phyloP scores from a whole-genome alignment of 345 rosid species.

The Turritis glabra region DNA sequence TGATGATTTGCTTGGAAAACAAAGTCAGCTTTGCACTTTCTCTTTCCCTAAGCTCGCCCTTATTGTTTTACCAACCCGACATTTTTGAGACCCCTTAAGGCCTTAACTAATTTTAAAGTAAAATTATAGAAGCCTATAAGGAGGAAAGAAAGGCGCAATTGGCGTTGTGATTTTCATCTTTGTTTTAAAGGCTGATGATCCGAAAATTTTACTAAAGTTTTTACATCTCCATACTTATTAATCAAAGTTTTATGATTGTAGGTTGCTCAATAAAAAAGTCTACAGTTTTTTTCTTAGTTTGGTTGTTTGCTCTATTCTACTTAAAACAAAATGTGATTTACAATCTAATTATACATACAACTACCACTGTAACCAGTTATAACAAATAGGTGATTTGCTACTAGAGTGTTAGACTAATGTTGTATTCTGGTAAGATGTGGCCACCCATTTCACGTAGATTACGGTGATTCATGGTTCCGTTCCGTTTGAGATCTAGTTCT shows the following conservation, averaged over 20 bases:
- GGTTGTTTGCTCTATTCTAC: not conserved
- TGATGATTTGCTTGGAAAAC: slow-evolving; percentile 29
- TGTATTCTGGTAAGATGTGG: not conserved
- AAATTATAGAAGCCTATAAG: not conserved
- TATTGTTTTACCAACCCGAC: slow-evolving; percentile 29
- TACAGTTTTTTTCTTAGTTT: not conserved
- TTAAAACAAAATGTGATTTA: not conserved
- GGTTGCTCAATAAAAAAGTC: not conserved
- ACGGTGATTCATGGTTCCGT: not conserved
- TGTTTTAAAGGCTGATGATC: not conserved
- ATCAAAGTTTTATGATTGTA: not conserved
- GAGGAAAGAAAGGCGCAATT: slow-evolving; percentile 31
- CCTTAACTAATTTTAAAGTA: slow-evolving; percentile 7
- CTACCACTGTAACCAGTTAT: not conserved
- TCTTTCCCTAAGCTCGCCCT: not conserved
- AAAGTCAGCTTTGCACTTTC: slow-evolving; percentile 32
- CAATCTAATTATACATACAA: not conserved
- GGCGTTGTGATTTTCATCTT: slow-evolving; percentile 33
- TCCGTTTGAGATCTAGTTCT: too few species aligned
- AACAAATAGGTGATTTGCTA: not conserved
- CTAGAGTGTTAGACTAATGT: not conserved
- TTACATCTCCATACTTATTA: not conserved
- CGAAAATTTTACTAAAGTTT: not conserved
- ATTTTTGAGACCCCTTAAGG: slow-evolving; percentile 12
- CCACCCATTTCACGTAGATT: not conserved